phyloP scores from a whole-genome alignment of 257 asterid species.

The Leonotis leonurus region DNA sequence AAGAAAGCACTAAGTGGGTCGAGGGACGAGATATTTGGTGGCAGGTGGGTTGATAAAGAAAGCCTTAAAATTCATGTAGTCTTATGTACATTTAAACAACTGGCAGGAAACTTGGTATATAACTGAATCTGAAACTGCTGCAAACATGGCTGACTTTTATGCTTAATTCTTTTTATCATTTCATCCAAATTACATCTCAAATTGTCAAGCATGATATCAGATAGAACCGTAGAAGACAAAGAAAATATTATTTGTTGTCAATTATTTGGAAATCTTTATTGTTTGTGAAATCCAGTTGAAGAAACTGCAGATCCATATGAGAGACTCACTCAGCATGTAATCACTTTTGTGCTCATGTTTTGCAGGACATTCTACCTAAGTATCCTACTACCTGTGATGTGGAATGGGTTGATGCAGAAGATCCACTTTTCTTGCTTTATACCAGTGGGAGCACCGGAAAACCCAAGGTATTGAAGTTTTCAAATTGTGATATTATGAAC shows the following conservation, averaged over 20 bases:
- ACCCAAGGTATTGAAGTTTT: conserved; percentile 71
- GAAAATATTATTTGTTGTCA: neutral
- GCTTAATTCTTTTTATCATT: neutral
- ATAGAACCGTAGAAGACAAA: neutral
- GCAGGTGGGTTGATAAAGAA: conserved; percentile 56
- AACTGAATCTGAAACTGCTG: conserved; percentile 6
- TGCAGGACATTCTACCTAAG: conserved; percentile 72
- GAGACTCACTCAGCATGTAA: conserved; percentile 11
- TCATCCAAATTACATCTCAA: neutral
- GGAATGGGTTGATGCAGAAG: conserved; percentile 97
- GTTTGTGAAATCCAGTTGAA: conserved; percentile 9
- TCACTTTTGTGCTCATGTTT: conserved; percentile 13
- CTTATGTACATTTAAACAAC: conserved; percentile 7
- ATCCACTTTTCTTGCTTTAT: conserved; percentile 95
- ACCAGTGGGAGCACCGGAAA: conserved; percentile 99
- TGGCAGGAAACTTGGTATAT: neutral
- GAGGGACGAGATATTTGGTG: conserved; percentile 91
- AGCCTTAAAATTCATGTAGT: conserved; percentile 4
- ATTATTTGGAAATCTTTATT: neutral
- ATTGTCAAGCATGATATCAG: neutral
- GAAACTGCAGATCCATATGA: conserved; percentile 8
- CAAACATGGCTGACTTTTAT: neutral
- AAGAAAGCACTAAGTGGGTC: conserved; percentile 73
- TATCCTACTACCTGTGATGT: conserved; percentile 75
- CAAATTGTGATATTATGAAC: conserved; percentile 10